Evolutionary conservation across 495 filamentous ascomycete genomes (phyloP), one percentile per base, ranked within the genome.

Genomic region (Aspergillus cristatus): DNA sequence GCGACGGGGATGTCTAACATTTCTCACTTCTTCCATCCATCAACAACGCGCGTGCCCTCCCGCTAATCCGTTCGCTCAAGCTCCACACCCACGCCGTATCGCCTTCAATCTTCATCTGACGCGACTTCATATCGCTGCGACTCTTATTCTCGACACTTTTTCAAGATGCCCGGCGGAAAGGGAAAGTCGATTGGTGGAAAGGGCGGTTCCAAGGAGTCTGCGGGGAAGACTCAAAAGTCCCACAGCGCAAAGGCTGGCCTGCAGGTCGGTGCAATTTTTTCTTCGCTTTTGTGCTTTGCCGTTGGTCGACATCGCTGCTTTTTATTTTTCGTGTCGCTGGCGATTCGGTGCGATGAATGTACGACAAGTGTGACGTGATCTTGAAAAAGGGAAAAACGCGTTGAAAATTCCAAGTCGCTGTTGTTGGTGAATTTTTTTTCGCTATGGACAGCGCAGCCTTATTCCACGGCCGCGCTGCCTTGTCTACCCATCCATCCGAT

Each of bases 191-290:
- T 88, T 45, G 86, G 86, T 51, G 91, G 93, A 54, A 97, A 98
- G 81, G 91, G 83, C 40, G 84, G 85, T 54, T 83, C 79, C 35
- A 77, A 73, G 53, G 75, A 76, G 67, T 72, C 60, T 61, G 70
- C 73, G 53, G 72, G 75, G 61, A 95, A 96, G 73, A 83, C 85
- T 53, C 89, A 97, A 65, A 90, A 96, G 70, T 95, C 88, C 54
- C 91, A 98, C 72, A 96, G 90, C 51, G 86, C 86, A 53, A 94
- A 96, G 67, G 91, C 91, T 64, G 91, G 91, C 63, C 76, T 98
- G 55, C 91, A 98, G 83, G 91, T 98, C 71, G 76, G 91, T 78
- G 54, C 31, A 15, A 32, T 7, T 24, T 24, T 24, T 24, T 24
- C 13, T 28, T 25, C 32, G 11, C 37, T 35, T 33, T 32, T 22